phyloP scores from a whole-genome alignment of 2,329 filamentous ascomycete genomes.

The Epichloe gansuensis region DNA sequence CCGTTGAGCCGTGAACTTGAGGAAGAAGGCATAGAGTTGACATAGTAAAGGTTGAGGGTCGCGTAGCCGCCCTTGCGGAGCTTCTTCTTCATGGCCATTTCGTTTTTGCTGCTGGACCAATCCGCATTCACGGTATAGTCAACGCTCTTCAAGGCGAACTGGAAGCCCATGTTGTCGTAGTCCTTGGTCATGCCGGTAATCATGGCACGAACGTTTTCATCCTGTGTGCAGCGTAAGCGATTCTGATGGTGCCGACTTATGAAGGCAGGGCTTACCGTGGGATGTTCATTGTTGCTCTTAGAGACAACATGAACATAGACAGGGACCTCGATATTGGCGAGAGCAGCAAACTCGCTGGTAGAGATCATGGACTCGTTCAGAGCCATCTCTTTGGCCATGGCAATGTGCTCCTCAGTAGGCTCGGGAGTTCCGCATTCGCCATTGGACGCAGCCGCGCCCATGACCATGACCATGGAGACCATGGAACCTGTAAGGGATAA shows the following conservation, averaged over 20 bases:
- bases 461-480: not conserved
- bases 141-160: not conserved
- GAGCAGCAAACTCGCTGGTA: not conserved
- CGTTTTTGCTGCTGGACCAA: not conserved
- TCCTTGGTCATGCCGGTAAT: not conserved
- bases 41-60: conserved; percentile 31
- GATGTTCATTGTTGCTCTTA: not conserved
- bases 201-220: not conserved
- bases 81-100: not conserved
- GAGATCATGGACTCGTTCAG: not conserved
- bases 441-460: not conserved
- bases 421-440: conserved; percentile 1
- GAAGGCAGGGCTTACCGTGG: not conserved
- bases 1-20: not conserved
- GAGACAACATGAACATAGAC: conserved; percentile 2
- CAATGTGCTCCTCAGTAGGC: conserved; percentile 1
- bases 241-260: not conserved
- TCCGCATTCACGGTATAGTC: not conserved
- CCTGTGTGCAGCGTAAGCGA: not conserved
- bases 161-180: not conserved
- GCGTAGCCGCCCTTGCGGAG: conserved; percentile 25
- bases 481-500: not conserved
- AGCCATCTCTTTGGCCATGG: not conserved
- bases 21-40: conserved; percentile 8
- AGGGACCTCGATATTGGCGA: not conserved